Percentiles rank a stretch among this genome's conserved stretches.
These are phyloP conservation scores for Articulospora tetracladia DNA, from an alignment of 495 filamentous ascomycete species.

Conservation along the genomic window DNA sequence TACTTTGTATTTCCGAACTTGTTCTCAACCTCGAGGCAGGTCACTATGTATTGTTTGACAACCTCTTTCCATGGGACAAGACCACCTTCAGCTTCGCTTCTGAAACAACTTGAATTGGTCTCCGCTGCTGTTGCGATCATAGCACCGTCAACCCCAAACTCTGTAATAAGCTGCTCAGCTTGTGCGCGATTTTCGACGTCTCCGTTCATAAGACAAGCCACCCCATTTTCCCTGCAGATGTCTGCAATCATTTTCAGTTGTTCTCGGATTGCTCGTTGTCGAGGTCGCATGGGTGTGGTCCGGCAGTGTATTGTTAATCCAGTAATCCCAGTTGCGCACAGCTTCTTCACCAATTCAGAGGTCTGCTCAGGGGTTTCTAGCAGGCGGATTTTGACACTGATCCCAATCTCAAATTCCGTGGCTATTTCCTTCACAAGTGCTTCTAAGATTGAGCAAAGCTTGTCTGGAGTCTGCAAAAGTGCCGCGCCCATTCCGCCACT, in stretches of 20 bases:
- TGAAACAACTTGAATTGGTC: constrained; percentile 81
- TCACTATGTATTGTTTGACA: constrained; percentile 66
- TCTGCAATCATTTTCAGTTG: constrained; percentile 76
- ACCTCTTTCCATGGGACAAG: constrained; percentile 69
- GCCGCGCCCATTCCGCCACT: constrained; percentile 93
- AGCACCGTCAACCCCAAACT: constrained; percentile 83
- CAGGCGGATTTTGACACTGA: constrained; percentile 92
- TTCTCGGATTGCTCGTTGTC: constrained; percentile 80
- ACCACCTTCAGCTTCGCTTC: constrained; percentile 58
- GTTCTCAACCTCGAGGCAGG: constrained; percentile 73
- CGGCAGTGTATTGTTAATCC: constrained; percentile 93
- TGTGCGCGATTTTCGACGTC: constrained; percentile 73
- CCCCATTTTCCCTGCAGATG: constrained; percentile 75
- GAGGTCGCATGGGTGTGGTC: constrained; percentile 90
- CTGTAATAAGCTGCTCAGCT: constrained; percentile 59
- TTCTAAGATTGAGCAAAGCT: constrained; percentile 73
- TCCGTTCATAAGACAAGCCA: constrained; percentile 92
- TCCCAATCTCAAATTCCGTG: constrained; percentile 73
- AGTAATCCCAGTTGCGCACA: constrained; percentile 83
- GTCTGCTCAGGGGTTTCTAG: constrained; percentile 73
- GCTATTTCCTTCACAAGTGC: constrained; percentile 76
- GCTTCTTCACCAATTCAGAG: constrained; percentile 63
- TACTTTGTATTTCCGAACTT: constrained; percentile 90
- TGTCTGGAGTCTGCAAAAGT: constrained; percentile 76
- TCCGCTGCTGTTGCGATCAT: constrained; percentile 97